Base-by-base conservation (phyloP, 164 flowering plant genomes). In the Chloranthus sessilifolius region DNA sequence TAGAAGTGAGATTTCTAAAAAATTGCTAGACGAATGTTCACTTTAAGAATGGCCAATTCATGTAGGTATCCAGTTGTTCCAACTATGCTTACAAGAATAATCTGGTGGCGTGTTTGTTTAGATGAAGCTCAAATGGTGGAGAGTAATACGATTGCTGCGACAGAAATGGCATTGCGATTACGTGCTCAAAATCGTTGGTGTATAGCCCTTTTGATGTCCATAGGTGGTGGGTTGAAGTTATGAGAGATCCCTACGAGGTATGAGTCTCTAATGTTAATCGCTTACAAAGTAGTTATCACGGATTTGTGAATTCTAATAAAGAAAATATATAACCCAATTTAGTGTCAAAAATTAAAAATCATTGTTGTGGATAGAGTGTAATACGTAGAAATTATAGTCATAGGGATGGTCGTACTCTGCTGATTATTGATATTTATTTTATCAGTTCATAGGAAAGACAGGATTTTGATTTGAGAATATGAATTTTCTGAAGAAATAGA, bases 61-160 rank as follows among this genome's bases (percentile, higher is more conserved):
- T 49, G 34, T 60, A 92, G 98, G 75, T 92, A 85, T 56, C 95
- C 90, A 31, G 96, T 92, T 59, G 62, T 75, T 63, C 98, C 98
- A 26, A 92, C 98, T 61, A 63, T 64, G 12, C 83, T 92, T 8
- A 92, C 98, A 41, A 77, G 88, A 69, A 58, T 92, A 70, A 70
- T 59, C 35, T 92, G 96, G 96, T 92, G 96, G 98, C 80, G 98
- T 55, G 57, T 92, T 63, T 92, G 98, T 67, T 69, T 92, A 69
- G 98, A 92, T 65, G 98, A 92, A 74, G 98, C 95, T 60, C 98
- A 92, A 70, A 92, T 92, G 98, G 98, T 92, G 50, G 98, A 92
- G 74, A 81, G 88, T 56, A 83, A 74, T 73, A 63, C 71, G 41
- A 79, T 87, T 55, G 81, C 87, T 50, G 98, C 96, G 54, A 73